phyloP scores from a whole-genome alignment of 331 rosid genomes.

The Erythrophleum ivorense region DNA sequence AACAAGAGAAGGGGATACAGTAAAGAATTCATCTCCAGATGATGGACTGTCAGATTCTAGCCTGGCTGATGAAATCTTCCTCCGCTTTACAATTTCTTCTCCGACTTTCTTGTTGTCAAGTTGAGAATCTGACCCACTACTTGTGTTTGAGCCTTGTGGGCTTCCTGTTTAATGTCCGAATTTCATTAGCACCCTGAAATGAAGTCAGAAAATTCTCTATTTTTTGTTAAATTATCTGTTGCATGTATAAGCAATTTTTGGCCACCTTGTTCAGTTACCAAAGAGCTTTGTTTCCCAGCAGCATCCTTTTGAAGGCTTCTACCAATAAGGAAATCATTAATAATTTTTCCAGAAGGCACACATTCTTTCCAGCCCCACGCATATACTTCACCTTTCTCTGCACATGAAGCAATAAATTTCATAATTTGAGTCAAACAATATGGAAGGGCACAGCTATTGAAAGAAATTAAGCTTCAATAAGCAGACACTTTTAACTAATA shows the following conservation, averaged over 20 bases:
- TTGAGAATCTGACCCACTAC: constrained; percentile 62
- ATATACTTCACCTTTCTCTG: constrained; percentile 74
- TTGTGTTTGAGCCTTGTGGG: constrained; percentile 57
- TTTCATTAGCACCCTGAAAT: constrained; percentile 43
- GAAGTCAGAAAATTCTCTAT: constrained; percentile 37
- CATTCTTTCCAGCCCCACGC: constrained; percentile 99
- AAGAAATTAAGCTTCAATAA: neutral
- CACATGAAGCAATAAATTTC: constrained; percentile 27
- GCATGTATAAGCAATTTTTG: constrained; percentile 16
- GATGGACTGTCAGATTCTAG: constrained; percentile 69
- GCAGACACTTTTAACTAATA: neutral
- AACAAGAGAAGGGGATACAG: constrained; percentile 65
- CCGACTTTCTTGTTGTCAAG: constrained; percentile 58
- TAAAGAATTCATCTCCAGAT: constrained; percentile 70
- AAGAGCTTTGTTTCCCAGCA: constrained; percentile 54
- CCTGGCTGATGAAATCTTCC: constrained; percentile 59
- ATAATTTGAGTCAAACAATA: neutral
- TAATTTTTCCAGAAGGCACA: constrained; percentile 72
- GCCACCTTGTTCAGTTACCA: constrained; percentile 70
- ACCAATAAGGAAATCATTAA: constrained; percentile 54
- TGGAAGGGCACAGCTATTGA: neutral
- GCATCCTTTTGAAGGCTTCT: constrained; percentile 59
- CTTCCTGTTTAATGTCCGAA: constrained; percentile 53
- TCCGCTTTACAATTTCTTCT: constrained; percentile 70
- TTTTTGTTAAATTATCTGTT: constrained; percentile 30